Conservation (phyloP, 331 rosid genomes). For the Saraca asoca region DNA sequence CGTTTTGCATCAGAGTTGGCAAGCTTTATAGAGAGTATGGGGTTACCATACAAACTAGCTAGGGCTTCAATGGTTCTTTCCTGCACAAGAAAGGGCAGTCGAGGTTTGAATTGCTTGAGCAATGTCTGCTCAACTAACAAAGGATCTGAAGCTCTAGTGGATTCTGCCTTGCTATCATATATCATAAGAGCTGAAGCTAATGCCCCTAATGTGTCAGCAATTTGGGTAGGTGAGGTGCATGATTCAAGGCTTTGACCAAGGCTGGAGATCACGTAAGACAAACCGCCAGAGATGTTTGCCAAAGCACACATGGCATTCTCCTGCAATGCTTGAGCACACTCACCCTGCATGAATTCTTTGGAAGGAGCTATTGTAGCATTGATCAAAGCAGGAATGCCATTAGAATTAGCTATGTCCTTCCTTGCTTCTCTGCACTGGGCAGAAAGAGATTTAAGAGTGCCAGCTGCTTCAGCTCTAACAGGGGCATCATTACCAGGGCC, state of each 20-base stretch:
- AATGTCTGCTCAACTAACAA: slow-evolving; percentile 74
- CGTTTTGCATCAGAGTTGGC: slow-evolving; percentile 85
- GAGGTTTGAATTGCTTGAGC: slow-evolving; percentile 77
- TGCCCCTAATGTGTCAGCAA: slow-evolving; percentile 96
- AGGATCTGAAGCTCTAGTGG: slow-evolving; percentile 88
- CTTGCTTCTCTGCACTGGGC: slow-evolving; percentile 92
- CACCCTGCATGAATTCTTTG: slow-evolving; percentile 99
- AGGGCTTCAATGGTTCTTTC: slow-evolving; percentile 95
- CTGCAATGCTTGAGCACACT: slow-evolving; percentile 96
- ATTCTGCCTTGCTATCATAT: slow-evolving; percentile 84
- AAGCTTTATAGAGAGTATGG: slow-evolving; percentile 69
- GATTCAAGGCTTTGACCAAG: slow-evolving; percentile 99
- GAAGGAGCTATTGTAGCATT: slow-evolving; percentile 99
- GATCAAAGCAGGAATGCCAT: slow-evolving; percentile 92
- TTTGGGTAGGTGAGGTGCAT: slow-evolving; percentile 81
- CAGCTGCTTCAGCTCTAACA: slow-evolving; percentile 98
- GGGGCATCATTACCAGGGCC: slow-evolving; percentile 93
- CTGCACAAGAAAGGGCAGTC: slow-evolving; percentile 81
- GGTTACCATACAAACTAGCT: slow-evolving; percentile 92
- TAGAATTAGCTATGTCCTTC: slow-evolving; percentile 80
- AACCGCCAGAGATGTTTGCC: slow-evolving; percentile 71
- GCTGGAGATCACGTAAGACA: slow-evolving; percentile 92
- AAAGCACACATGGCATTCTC: slow-evolving; percentile 95
- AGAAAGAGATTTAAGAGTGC: slow-evolving; percentile 93
- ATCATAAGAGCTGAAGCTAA: slow-evolving; percentile 99